Conservation (phyloP, 306 rosid species). For the Hippophae gyantsensis region DNA sequence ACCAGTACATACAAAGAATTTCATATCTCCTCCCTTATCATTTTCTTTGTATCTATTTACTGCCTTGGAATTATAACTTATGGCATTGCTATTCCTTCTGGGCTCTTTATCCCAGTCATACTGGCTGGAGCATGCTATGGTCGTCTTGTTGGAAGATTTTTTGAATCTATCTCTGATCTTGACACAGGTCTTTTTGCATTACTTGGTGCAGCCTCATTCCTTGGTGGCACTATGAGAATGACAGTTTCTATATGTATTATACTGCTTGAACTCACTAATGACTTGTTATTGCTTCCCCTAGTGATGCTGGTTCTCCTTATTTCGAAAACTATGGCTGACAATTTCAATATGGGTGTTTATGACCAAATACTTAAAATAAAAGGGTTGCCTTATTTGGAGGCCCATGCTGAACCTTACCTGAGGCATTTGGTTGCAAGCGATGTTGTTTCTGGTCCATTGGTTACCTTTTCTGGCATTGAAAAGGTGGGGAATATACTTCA, state of each 20-base stretch:
- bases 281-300: conserved; percentile 64
- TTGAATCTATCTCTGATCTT: conserved; percentile 41
- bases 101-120: conserved; percentile 82
- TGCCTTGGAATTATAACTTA: conserved; percentile 66
- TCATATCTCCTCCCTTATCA: conserved; percentile 50
- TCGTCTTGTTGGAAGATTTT: conserved; percentile 53
- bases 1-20: conserved; percentile 43
- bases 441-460: conserved; percentile 61
- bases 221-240: conserved; percentile 99
- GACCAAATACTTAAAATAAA: conserved; percentile 77
- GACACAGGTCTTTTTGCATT: conserved; percentile 78
- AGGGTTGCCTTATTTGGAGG: conserved; percentile 72
- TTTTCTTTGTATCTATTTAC: conserved; percentile 50
- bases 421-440: conserved; percentile 56
- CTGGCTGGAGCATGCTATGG: conserved; percentile 84
- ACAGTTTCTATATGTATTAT: conserved; percentile 79
- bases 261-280: conserved; percentile 80
- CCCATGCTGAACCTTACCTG: conserved; percentile 78
- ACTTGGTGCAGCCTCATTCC: conserved; percentile 91
- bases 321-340: conserved; percentile 70
- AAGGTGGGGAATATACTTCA: conserved; percentile 54
- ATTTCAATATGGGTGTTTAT: conserved; percentile 68
- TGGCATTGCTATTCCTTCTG: conserved; percentile 84
- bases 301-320: conserved; percentile 75
- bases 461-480: conserved; percentile 57